phyloP scores from a whole-genome alignment of 768 basidiomycete genomes.

The Sarcomyxa edulis region DNA sequence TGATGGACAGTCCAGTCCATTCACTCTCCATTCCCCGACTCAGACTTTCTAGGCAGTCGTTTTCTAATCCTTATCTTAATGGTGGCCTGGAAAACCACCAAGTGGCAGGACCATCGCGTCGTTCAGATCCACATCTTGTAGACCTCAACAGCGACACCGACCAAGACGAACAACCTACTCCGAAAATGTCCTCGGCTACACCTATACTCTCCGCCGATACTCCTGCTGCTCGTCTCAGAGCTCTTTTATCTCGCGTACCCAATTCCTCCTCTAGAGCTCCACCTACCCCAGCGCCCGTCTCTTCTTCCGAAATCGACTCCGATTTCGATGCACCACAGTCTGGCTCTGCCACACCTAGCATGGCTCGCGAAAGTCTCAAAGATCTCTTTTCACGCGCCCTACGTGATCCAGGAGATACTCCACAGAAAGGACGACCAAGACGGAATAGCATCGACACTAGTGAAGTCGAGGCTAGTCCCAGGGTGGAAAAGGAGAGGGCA shows the following conservation, averaged over 20 bases:
- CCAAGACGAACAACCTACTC: slow-evolving; percentile 27
- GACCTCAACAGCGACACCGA: slow-evolving; percentile 18
- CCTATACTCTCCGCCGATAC: slow-evolving; percentile 34
- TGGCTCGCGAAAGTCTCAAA: slow-evolving; percentile 54
- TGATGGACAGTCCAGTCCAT: too few species aligned
- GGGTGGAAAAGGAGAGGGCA: slow-evolving; percentile 32
- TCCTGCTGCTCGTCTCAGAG: slow-evolving; percentile 60
- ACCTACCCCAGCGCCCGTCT: slow-evolving; percentile 20
- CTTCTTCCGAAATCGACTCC: slow-evolving; percentile 47
- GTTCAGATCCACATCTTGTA: slow-evolving; percentile 5
- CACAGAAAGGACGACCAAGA: slow-evolving; percentile 45
- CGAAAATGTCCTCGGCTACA: slow-evolving; percentile 18
- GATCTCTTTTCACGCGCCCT: slow-evolving; percentile 63
- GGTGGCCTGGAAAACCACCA: slow-evolving; percentile 5
- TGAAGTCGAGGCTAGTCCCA: slow-evolving; percentile 53
- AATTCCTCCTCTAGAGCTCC: slow-evolving; percentile 25
- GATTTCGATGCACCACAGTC: slow-evolving; percentile 50
- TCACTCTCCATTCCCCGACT: slow-evolving; percentile 11
- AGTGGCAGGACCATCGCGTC: slow-evolving; percentile 24
- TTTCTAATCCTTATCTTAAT: slow-evolving; percentile 2
- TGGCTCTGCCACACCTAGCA: slow-evolving; percentile 33
- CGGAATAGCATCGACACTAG: slow-evolving; percentile 58
- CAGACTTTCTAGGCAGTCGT: slow-evolving; percentile 8
- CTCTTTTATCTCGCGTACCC: slow-evolving; percentile 49
- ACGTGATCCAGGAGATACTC: slow-evolving; percentile 60